phyloP scores from a whole-genome alignment of 1,139 yeast species.

The Pichia sp. region DNA sequence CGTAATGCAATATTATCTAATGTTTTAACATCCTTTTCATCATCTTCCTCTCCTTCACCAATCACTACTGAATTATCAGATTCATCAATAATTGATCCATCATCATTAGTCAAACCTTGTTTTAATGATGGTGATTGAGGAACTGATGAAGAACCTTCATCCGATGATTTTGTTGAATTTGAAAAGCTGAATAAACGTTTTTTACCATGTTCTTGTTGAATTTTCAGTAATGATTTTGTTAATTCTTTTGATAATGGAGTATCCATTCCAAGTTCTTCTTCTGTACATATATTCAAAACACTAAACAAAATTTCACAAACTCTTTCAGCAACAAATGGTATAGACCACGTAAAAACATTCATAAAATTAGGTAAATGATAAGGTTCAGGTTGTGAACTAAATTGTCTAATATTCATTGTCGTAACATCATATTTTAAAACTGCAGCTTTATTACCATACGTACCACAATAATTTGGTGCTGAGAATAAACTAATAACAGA shows the following conservation, averaged over 20 bases:
- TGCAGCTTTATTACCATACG: slow-evolving; percentile 94
- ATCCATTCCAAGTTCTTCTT: slow-evolving; percentile 85
- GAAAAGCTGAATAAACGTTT: background rate
- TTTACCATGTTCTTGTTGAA: slow-evolving; percentile 10
- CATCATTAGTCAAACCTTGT: background rate
- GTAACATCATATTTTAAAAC: slow-evolving; percentile 85
- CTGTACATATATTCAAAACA: slow-evolving; percentile 87
- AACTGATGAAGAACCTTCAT: too few relatives aligned
- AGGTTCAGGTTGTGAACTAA: slow-evolving; percentile 90
- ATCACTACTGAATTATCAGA: background rate
- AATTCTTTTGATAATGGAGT: slow-evolving; percentile 39
- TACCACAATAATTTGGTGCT: slow-evolving; percentile 93
- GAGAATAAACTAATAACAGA: slow-evolving; percentile 86
- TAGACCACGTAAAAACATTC: slow-evolving; percentile 97
- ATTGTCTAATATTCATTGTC: slow-evolving; percentile 93
- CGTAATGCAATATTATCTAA: slow-evolving; percentile 53
- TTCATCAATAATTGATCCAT: background rate
- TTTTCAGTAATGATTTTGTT: slow-evolving; percentile 19
- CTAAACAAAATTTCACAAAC: slow-evolving; percentile 91
- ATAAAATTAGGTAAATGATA: slow-evolving; percentile 95
- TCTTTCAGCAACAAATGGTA: slow-evolving; percentile 97
- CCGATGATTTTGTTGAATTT: background rate
- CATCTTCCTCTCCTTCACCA: background rate
- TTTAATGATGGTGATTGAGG: background rate
- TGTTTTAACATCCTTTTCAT: slow-evolving; percentile 10